Evolutionary conservation across 2,329 filamentous ascomycete species (phyloP).

Genomic region (Alternaria consortialis): DNA sequence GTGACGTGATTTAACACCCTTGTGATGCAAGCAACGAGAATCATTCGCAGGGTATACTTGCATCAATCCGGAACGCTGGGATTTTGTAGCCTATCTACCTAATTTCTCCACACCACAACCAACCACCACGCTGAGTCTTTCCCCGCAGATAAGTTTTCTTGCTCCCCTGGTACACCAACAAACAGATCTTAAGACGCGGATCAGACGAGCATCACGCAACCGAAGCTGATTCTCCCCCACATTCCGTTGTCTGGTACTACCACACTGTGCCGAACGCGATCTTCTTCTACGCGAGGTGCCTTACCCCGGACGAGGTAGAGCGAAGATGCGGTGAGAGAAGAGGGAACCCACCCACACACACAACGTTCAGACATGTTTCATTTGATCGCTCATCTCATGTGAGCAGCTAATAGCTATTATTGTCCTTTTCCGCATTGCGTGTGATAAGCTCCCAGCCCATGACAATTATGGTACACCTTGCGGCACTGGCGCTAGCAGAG

Average conservation of each 20-base stretch:
- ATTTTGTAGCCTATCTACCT: conserved; percentile 13
- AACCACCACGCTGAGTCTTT: conserved; percentile 15
- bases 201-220: conserved; percentile 27
- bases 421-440: conserved; percentile 28
- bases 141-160: conserved; percentile 31
- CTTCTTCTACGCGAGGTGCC: conserved; percentile 24
- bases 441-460: conserved; percentile 30
- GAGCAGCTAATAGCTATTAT: conserved; percentile 20
- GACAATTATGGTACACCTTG: conserved; percentile 10
- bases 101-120: conserved; percentile 14
- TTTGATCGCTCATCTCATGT: conserved; percentile 18
- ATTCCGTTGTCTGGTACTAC: conserved; percentile 13
- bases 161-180: conserved; percentile 7
- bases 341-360: conserved; percentile 7
- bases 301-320: conserved; percentile 14
- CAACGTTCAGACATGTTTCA: conserved; percentile 21
- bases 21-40: conserved; percentile 39
- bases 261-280: conserved; percentile 18
- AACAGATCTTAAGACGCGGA: conserved; percentile 10
- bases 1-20: conserved; percentile 48
- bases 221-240: conserved; percentile 18
- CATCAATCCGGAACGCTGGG: conserved; percentile 27
- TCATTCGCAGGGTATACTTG: conserved; percentile 24
- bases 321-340: conserved; percentile 23
- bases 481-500: conserved; percentile 17